These are phyloP conservation scores for Pelargonium fulgidum DNA, from an alignment of 441 rosid genomes.

Conservation along the genomic window DNA sequence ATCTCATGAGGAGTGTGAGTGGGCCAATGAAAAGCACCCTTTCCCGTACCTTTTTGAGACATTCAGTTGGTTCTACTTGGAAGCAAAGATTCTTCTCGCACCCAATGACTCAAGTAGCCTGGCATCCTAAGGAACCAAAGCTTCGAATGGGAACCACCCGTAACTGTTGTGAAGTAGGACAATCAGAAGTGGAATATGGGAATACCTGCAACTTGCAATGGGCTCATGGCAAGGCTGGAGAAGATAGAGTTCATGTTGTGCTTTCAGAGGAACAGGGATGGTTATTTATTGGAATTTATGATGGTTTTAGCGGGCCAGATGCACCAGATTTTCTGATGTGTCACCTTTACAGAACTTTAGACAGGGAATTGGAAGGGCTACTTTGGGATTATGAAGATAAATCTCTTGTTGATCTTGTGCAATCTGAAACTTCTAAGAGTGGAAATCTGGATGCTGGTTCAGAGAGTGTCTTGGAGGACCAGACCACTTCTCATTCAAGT, in stretches of 20 bases:
- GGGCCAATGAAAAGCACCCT: conserved; percentile 77
- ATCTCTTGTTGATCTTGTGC: conserved; percentile 33
- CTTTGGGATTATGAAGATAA: conserved; percentile 77
- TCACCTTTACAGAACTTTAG: conserved; percentile 76
- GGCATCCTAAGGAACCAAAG: conserved; percentile 69
- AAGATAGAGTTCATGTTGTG: conserved; percentile 92
- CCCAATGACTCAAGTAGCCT: conserved; percentile 57
- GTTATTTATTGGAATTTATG: conserved; percentile 88
- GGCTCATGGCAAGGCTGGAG: conserved; percentile 99
- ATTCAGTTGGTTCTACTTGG: conserved; percentile 63
- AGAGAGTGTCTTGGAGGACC: conserved; percentile 27
- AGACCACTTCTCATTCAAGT: conserved; percentile 27
- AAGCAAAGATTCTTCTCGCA: conserved; percentile 70
- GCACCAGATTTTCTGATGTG: conserved; percentile 93
- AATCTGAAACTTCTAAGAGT: conserved; percentile 27
- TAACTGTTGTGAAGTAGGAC: conserved; percentile 48
- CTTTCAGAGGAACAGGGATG: conserved; percentile 96
- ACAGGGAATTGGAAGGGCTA: conserved; percentile 85
- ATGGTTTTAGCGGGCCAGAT: conserved; percentile 97
- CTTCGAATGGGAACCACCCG: conserved; percentile 48
- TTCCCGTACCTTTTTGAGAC: conserved; percentile 77
- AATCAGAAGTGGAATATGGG: conserved; percentile 48
- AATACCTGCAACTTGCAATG: conserved; percentile 74
- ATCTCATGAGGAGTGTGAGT: conserved; percentile 75
- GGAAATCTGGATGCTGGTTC: conserved; percentile 24